A percentile compares a stretch with the other conserved stretches of the same genome.
Evolutionary conservation across 1,139 yeast species (phyloP).

Genomic region (Dujonia santamariae): DNA sequence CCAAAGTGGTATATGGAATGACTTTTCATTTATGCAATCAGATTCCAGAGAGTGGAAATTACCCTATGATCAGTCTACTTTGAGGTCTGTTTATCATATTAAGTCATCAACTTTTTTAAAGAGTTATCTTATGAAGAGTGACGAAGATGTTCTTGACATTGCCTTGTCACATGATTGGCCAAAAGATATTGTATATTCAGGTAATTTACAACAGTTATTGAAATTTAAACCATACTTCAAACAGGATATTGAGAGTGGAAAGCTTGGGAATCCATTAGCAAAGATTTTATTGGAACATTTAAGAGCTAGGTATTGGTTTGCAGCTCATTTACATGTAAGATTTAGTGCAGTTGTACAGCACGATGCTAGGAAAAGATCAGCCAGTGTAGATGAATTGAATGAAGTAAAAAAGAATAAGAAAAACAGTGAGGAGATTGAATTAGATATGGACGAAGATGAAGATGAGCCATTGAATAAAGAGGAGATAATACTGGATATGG

Average conservation of each 20-base stretch:
- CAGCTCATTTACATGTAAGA: conserved; percentile 84
- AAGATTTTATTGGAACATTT: conserved; percentile 50
- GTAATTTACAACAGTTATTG: conserved; percentile 50
- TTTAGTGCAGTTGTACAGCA: conserved; percentile 52
- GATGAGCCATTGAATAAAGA: conserved; percentile 10
- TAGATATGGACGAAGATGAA: conserved; percentile 8
- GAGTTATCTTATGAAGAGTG: conserved; percentile 33
- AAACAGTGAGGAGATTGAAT: conserved; percentile 6
- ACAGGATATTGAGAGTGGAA: conserved; percentile 55
- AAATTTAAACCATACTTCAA: conserved; percentile 63
- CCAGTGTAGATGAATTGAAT: background rate
- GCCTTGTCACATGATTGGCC: conserved; percentile 96
- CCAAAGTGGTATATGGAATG: conserved; percentile 78
- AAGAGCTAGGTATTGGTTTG: conserved; percentile 74
- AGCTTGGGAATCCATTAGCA: conserved; percentile 77
- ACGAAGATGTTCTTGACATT: conserved; percentile 38
- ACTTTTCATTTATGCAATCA: conserved; percentile 23
- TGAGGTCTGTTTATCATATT: conserved; percentile 71
- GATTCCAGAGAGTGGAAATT: conserved; percentile 30
- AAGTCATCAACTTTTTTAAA: conserved; percentile 63
- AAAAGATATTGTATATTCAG: conserved; percentile 65
- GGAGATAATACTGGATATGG: conserved; percentile 25
- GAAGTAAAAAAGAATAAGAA: background rate
- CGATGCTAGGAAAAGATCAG: conserved; percentile 4
- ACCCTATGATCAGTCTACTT: conserved; percentile 46